Base-by-base conservation (phyloP, 2,329 filamentous ascomycete genomes). In the Parascedosporium putredinis region DNA sequence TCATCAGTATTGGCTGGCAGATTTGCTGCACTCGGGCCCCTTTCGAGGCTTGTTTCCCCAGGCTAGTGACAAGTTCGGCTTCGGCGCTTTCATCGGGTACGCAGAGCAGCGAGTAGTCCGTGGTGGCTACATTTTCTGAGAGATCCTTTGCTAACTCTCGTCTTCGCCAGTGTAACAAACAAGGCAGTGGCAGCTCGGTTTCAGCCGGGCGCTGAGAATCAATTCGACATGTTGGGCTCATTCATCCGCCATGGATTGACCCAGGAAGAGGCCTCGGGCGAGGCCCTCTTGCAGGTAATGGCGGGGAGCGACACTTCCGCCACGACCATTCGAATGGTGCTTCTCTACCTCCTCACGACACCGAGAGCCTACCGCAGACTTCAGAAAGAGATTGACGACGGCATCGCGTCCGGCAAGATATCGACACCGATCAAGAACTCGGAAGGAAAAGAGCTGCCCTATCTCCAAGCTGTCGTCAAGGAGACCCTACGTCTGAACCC, bases 301-400 rank as follows among this genome's bases (percentile, higher is more conserved):
- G 65, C 64, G 2, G 67, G 66, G 27, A 61, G 62, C 16, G 67
- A 70, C n/a, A 67, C 67, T 6, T 59, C 60, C 2, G 60, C 67
- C 1, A 62, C 57, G 0, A 60, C 58, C 1, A 62, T 71, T 27
- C 70, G 76, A 1, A 64, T 70, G 10, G 72, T 68, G 1, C 53
- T 81, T 45, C 65, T 80, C 10, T 70, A 75, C 55, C 60, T 81
- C 46, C 66, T 74, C 5, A 74, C 69, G 1, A 72, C 69, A 31
- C 74, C 75, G 0, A 60, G 63, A 0, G 66, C 73, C 0, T 73
- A 76, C 49, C 46, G 55, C 2, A 69, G 67, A 3, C 62, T 83
- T 0, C 69, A 72, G 31, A 54, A 55, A 0, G 78, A 82, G 54
- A 67, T 79, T 23, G 68, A 74, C 36, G 50, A 57, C 1, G 59